Percentiles rank a stretch among this genome's conserved stretches.
phyloP scores from a whole-genome alignment of 2,329 filamentous ascomycete genomes.

The Talaromyces albobiverticillius region DNA sequence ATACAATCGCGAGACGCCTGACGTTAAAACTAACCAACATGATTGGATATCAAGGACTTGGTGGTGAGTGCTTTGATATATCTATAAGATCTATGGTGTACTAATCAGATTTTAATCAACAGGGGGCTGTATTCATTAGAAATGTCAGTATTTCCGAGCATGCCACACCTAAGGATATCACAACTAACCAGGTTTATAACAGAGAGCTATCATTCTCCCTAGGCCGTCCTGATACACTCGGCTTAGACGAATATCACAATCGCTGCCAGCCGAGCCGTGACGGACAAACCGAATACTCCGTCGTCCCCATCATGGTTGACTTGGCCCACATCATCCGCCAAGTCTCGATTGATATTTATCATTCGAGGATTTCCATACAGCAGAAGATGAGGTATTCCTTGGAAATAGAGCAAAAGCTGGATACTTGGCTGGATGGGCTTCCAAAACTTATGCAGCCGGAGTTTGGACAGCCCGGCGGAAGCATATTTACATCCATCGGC shows the following conservation, averaged over 20 bases:
- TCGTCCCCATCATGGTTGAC: slow-evolving; percentile 42
- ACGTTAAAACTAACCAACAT: slow-evolving; percentile 32
- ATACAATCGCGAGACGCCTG: slow-evolving; percentile 43
- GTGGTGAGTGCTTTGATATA: slow-evolving; percentile 36
- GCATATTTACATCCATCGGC: slow-evolving; percentile 18
- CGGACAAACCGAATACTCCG: slow-evolving; percentile 32
- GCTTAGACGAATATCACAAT: slow-evolving; percentile 50
- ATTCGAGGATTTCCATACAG: slow-evolving; percentile 30
- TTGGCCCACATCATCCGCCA: slow-evolving; percentile 40
- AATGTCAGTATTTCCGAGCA: slow-evolving; percentile 32
- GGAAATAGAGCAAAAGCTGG: slow-evolving; percentile 35
- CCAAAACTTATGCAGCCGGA: slow-evolving; percentile 32
- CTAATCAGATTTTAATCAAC: neutral
- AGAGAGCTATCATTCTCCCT: slow-evolving; percentile 50
- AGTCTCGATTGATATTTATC: slow-evolving; percentile 41
- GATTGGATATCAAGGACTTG: slow-evolving; percentile 45
- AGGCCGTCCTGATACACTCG: slow-evolving; percentile 49
- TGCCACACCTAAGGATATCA: neutral
- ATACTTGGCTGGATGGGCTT: slow-evolving; percentile 33
- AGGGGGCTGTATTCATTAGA: slow-evolving; percentile 47
- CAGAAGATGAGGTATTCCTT: slow-evolving; percentile 35
- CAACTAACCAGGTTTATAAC: neutral
- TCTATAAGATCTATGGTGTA: neutral
- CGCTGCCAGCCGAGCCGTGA: slow-evolving; percentile 37
- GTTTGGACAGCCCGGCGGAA: slow-evolving; percentile 19